Evolutionary conservation across 495 filamentous ascomycete genomes (phyloP), one percentile per base, ranked within the genome.

Genomic region (Tuber aestivum): DNA sequence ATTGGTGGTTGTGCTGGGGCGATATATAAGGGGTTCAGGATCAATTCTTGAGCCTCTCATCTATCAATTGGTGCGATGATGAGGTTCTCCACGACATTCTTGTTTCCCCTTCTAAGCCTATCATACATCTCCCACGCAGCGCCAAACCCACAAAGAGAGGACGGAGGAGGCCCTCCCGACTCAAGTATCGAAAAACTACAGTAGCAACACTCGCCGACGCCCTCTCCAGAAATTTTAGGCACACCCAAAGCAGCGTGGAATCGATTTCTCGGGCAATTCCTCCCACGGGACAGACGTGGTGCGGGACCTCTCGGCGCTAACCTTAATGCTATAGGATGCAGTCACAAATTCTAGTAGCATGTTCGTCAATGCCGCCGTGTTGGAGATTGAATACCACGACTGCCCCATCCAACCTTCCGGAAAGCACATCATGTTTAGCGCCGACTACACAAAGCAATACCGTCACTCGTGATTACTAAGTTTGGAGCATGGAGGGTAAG

Each of bases 371-470:
- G 69, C 81, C 18, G 77, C 79, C 4, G 38, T 48, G 6, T 41
- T 72, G 35, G 74, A 70, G 9, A 35, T 71, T 48, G 77, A 80
- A 32, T 85, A 83, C 74, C 82, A 80, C 72, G 81, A 84, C 32
- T 85, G 83, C 76, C 80, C 74, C 16, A 85, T 86, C 56, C 84
- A 84, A 70, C 84, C 85, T 0, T 78, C 87, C 74, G 79, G 83
- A 3, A 83, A 83, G n/a, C 84, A 86, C 74, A 84, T 90, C 3
- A 80, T 90, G 23, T 88, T 87, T 81, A 81, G 86, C 7, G 83
- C 85, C n/a, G 87, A 89, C 76, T 85, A 86, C 75, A 89, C 86
- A 10, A 89, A 89, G 77, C 85, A 87, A 79, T 89, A 90, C 75
- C 85, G 89, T 8, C 81, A 89, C 81, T 88, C 87, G 41, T 89